phyloP scores from a whole-genome alignment of 164 flowering plant species.

The Tetrastigma voinierianum region DNA sequence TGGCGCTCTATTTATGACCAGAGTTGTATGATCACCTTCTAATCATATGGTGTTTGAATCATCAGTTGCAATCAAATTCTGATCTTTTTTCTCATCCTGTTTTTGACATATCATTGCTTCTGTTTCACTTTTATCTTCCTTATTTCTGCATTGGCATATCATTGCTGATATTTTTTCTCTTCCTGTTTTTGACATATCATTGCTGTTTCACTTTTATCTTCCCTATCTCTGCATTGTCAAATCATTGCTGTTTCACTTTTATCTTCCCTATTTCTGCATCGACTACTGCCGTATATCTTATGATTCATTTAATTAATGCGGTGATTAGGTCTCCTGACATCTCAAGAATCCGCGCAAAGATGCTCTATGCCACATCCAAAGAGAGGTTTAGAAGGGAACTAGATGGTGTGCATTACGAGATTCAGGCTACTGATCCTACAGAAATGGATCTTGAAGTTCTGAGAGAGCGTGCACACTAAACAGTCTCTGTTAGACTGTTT shows the following conservation, averaged over 20 bases:
- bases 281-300: neutral
- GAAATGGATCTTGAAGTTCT: slow-evolving; percentile 74
- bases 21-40: too few relatives aligned
- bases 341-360: slow-evolving; percentile 61
- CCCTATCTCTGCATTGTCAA: neutral
- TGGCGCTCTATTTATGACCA: too few relatives aligned
- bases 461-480: slow-evolving; percentile 51
- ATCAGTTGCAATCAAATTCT: too few relatives aligned
- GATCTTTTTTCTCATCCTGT: too few relatives aligned
- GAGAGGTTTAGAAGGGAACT: slow-evolving; percentile 53
- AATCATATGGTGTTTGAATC: too few relatives aligned
- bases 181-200: too few relatives aligned
- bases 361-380: slow-evolving; percentile 83
- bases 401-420: slow-evolving; percentile 65
- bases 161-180: too few relatives aligned
- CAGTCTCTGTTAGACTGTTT: neutral
- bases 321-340: slow-evolving; percentile 59
- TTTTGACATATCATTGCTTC: too few relatives aligned
- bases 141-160: neutral
- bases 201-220: too few relatives aligned
- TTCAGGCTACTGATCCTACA: slow-evolving; percentile 77
- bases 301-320: neutral
- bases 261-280: too few relatives aligned
- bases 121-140: too few relatives aligned
- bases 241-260: too few relatives aligned